Evolutionary conservation across 192 early-diverging fungal genomes (phyloP), one percentile per base, ranked within the genome.

Genomic region (Backusella westeae): DNA sequence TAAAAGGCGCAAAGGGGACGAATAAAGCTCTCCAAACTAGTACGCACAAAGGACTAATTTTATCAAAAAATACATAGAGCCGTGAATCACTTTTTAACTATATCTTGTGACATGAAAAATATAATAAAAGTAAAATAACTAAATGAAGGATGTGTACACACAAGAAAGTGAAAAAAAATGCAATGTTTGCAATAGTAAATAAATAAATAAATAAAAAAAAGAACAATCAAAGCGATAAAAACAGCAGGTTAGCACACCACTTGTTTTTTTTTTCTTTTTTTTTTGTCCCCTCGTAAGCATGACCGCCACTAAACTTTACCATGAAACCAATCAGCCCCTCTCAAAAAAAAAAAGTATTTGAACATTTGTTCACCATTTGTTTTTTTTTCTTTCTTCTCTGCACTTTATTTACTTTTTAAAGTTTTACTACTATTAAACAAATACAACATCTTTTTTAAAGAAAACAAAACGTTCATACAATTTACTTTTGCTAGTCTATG

Each of bases 201-300:
- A 53, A 21, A 56, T 56, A 53, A 21, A 53, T 53, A 56, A 56
- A 56, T 56, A 56, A 56, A 56, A 52, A 56, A 52, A 56, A 56
- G 53, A 56, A 56, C 53, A 56, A 56, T 56, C 52, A 56, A 56
- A 56, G 52, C 52, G 52, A 52, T 17, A 39, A 52, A 52, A 52
- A 52, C 49, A 52, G 49, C 49, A 52, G 49, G 49, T 52, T 52
- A 52, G 49, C 49, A 52, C 49, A 52, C 49, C n/a, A 52, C 49
- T 52, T 52, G 49, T 52, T 39, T 39, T 39, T 39, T 39, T 39
- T 39, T 39, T 0, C n/a, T 52, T 39, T 0, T 52, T 52, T 52
- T 52, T 52, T 52, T 52, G 17, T 49, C 44, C 44, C 44, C 44
- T 49, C 9, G 15, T 49, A 49, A 19, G 44, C 44, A 49, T 49